Conservation (phyloP, 139 green algal species). For the Pleodorina starrii region DNA sequence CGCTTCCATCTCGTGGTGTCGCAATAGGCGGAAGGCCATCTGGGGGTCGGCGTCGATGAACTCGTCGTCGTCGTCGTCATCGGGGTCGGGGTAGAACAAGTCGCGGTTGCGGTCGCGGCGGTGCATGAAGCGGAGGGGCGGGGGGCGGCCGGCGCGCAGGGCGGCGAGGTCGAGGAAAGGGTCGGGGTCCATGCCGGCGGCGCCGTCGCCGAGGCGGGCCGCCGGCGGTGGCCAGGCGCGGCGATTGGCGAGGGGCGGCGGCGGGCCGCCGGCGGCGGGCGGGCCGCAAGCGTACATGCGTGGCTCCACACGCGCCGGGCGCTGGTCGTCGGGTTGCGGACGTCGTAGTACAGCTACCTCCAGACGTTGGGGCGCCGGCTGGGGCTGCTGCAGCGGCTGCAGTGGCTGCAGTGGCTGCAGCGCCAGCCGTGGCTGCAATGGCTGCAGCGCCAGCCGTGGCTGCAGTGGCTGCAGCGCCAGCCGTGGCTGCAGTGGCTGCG, state of each 20-base stretch:
- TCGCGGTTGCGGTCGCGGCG: no score
- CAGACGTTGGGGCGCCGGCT: background rate
- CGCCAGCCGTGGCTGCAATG: background rate
- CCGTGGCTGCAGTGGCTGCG: background rate
- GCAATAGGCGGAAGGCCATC: no score
- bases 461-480: background rate
- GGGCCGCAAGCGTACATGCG: no score
- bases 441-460: background rate
- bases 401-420: background rate
- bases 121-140: no score
- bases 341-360: background rate
- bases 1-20: no score
- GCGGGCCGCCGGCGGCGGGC: no score
- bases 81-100: background rate
- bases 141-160: no score
- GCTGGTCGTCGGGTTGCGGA: background rate
- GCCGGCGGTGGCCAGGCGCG: background rate
- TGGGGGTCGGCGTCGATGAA: no score
- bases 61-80: no score
- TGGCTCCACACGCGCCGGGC: background rate
- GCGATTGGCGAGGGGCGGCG: no score
- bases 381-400: background rate
- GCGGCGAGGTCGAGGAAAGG: no score
- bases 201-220: background rate
- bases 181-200: background rate